Percentiles rank a stretch among this genome's conserved stretches.
Evolutionary conservation across 1,284 basidiomycete species (phyloP).

Genomic region (Malassezia caprae): DNA sequence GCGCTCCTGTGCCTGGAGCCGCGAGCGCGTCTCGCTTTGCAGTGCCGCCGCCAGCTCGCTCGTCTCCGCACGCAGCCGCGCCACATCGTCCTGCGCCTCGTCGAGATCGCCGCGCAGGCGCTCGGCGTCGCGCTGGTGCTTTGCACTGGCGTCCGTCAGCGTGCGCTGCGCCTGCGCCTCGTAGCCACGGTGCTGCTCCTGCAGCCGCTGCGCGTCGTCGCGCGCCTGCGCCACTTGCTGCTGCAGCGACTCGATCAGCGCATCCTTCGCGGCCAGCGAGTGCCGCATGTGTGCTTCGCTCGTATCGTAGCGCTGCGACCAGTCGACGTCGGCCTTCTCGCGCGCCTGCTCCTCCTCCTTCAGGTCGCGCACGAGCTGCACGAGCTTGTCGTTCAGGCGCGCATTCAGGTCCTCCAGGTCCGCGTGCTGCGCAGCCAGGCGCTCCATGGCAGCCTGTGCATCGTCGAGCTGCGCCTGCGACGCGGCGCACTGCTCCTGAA

Average conservation of each 20-base stretch:
- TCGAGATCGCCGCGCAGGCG: slow-evolving; percentile 73
- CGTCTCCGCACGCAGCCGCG: slow-evolving; percentile 51
- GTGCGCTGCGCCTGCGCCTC: slow-evolving; percentile 63
- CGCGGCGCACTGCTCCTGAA: slow-evolving; percentile 18
- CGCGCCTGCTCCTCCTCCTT: slow-evolving; percentile 49
- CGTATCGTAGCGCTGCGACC: slow-evolving; percentile 48
- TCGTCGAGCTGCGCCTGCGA: slow-evolving; percentile 2
- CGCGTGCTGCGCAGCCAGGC: background rate
- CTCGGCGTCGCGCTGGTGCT: slow-evolving; percentile 8
- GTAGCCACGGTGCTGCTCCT: slow-evolving; percentile 58
- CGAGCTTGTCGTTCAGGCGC: slow-evolving; percentile 39
- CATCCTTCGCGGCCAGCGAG: slow-evolving; percentile 35
- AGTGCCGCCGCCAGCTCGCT: slow-evolving; percentile 33
- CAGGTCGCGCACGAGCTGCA: slow-evolving; percentile 49
- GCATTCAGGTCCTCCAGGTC: slow-evolving; percentile 29
- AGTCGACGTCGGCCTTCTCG: slow-evolving; percentile 48
- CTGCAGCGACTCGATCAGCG: slow-evolving; percentile 29
- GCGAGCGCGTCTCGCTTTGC: slow-evolving; percentile 32
- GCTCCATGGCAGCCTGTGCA: slow-evolving; percentile 4
- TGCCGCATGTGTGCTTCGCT: slow-evolving; percentile 29
- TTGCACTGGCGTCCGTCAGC: slow-evolving; percentile 5
- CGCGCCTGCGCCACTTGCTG: slow-evolving; percentile 31
- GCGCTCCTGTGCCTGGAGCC: slow-evolving; percentile 36
- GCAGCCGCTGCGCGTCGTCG: slow-evolving; percentile 51
- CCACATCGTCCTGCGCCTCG: slow-evolving; percentile 62